phyloP scores from a whole-genome alignment of 1,284 basidiomycete species.

The Ustilago sp. region DNA sequence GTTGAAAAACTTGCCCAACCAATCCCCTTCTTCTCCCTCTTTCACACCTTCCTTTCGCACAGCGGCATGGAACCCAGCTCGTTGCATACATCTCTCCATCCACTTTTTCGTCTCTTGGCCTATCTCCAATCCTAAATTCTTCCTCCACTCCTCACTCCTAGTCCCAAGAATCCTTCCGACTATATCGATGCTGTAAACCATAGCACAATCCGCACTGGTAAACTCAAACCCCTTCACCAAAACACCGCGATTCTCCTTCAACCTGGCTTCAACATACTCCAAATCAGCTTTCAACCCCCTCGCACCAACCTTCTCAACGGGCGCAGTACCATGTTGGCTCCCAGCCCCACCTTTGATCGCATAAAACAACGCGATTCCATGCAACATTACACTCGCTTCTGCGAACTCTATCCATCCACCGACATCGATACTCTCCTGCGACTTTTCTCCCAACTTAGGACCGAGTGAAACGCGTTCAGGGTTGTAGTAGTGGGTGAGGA shows the following conservation, averaged over 20 bases:
- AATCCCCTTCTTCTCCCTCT: slow-evolving; percentile 19
- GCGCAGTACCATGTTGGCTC: slow-evolving; percentile 13
- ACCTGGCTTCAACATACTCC: slow-evolving; percentile 26
- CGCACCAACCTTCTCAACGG: slow-evolving; percentile 30
- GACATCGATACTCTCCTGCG: slow-evolving; percentile 31
- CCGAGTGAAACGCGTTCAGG: slow-evolving; percentile 14
- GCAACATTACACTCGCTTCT: slow-evolving; percentile 37
- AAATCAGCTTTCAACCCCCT: slow-evolving; percentile 29
- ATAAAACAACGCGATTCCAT: slow-evolving; percentile 35
- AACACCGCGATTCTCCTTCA: slow-evolving; percentile 21
- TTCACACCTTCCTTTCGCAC: slow-evolving; percentile 24
- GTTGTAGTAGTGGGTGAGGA: slow-evolving; percentile 41
- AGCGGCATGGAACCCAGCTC: slow-evolving; percentile 33
- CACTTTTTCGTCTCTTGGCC: slow-evolving; percentile 26
- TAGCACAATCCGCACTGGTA: slow-evolving; percentile 43
- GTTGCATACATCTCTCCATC: slow-evolving; percentile 21
- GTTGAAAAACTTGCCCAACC: slow-evolving; percentile 24
- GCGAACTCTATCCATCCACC: slow-evolving; percentile 40
- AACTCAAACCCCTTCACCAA: slow-evolving; percentile 29
- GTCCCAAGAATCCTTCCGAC: slow-evolving; percentile 16
- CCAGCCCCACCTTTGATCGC: slow-evolving; percentile 26
- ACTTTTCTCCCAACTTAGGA: slow-evolving; percentile 22
- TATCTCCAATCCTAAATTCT: slow-evolving; percentile 17
- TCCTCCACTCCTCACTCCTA: slow-evolving; percentile 18
- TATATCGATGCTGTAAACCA: slow-evolving; percentile 42